Base-by-base conservation (phyloP, 106 monocot species). In the Acorus calamus region DNA sequence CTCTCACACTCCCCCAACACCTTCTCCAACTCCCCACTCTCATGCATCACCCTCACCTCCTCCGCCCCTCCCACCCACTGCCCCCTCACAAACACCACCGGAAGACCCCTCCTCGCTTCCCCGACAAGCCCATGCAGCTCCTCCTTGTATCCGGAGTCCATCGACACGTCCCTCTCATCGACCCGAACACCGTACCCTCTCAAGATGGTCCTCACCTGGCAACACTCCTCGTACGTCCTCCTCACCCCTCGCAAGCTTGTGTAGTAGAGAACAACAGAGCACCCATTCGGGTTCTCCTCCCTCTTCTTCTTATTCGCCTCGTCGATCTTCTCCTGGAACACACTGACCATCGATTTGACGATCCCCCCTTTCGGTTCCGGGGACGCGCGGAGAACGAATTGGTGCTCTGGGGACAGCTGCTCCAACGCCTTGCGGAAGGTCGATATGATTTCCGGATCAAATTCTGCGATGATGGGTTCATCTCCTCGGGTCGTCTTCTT, bases 111-210 rank as follows among this genome's bases (percentile, higher is more conserved):
- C 12, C 86, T 72, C 4, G 63, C 70, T 50, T 72, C 14, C 4
- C 89, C 84, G 3, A 91, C 64, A 3, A 91, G 59, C 58, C 59
- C 69, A 0, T 56, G 67, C 68, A 98, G 66, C 68, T 98, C 87
- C 49, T 91, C 78, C 70, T 73, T 80, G 73, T 80, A 98, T 2
- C 69, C 85, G 4, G 46, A 69, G 56, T 98, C 81, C 88, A 91
- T 78, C 5, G 88, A 98, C 2, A 85, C 77, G 68, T 98, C 96
- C 65, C 90, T 71, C 76, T 96, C 96, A 59, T 96, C 90, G 55
- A 91, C 52, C 9, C 66, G 68, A 3, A 88, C 76, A 3, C 80
- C 68, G 51, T 86, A 86, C 3, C 83, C 76, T 46, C 65, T 70
- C 2, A 92, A 64, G 12, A 99, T 83, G 14, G 62, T 53, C 43